Evolutionary conservation across 768 basidiomycete genomes (phyloP), one percentile per base, ranked within the genome.

Genomic region (Fomitopsis serialis): DNA sequence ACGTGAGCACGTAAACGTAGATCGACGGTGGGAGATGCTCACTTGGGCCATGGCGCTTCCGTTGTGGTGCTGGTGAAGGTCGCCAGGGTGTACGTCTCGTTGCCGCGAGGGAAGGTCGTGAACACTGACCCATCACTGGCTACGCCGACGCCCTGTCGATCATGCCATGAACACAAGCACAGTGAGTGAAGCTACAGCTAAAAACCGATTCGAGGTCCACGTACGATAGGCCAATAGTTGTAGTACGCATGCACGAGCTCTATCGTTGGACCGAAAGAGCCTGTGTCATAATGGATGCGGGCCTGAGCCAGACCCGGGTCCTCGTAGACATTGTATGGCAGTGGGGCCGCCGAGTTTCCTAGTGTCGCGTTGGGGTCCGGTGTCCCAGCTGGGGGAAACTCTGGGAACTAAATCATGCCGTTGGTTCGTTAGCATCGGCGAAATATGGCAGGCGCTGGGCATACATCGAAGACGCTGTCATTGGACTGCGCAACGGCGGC

Each of bases 81-180:
- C 27, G 55, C 59, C 13, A 60, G 54, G 13, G 59, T 60, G 50
- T 52, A 60, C 5, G 59, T 57, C 48, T 60, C 59, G 35, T 60
- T 60, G 1, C 59, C 59, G 13, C 59, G 55, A 10, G 59, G 55
- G 45, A 60, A 60, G 10, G 51, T 54, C 1, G 59, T 60, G 45
- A 60, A 60, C 3, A 60, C 50, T 10, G 42, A 40, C 2, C 59
- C 59, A 27, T 54, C 48, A 35, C 59, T 60, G 45, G 47, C 53
- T 3, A 60, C 59, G 7, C 53, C 59, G 13, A 60, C 56, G 23
- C 59, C 59, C 59, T 60, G 42, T 21, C 6, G 11, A 6, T 27
- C 10, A 17, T 23, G 32, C 23, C 48, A n/a, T 44, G 54, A 23
- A 45, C 50, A n/a, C n/a, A n/a, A n/a, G 2, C 42, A 15, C 35